Evolutionary conservation across 75 land plant species (phyloP), one percentile per base, ranked within the genome.

Genomic region (Cryptomeria japonica): DNA sequence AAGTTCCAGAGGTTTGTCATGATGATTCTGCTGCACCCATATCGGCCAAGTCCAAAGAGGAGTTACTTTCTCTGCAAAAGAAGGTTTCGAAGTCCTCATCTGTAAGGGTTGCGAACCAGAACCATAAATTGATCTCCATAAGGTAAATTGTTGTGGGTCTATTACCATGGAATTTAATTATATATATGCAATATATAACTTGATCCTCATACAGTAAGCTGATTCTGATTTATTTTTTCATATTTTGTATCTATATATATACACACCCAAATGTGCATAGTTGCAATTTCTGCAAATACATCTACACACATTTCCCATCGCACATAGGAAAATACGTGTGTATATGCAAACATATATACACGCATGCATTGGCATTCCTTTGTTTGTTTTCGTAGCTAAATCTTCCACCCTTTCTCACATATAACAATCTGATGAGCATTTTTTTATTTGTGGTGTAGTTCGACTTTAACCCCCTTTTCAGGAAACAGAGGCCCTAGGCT

Each of bases 401-500:
- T 31, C 12, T 72, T 28, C 10, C 13, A 72, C 7, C 10, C 10
- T 8, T 32, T 72, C 13, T 72, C 75, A 19, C 1, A 70, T 31
- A 70, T 70, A 31, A 72, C 34, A n/a, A 44, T 46, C 41, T 46
- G 84, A 82, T 82, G 14, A 49, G 84, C 47, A 82, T 46, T 80
- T 44, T 9, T 39, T 39, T n/a, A 46, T 46, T 46, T 46, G 32
- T 46, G 14, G 3, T 84, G 72, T 90, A 96, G 98, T 91, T 94
- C 98, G 11, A 95, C 96, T 0, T 90, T 95, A 91, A 95, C 98
- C 25, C 93, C 98, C 13, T 72, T 95, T 87, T 94, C 97, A 84
- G 89, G 96, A 77, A 97, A 93, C 84, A 93, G 92, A 0, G 98
- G 96, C 36, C 97, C 98, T n/a, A 95, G 93, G 87, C 87, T 96